Conservation (phyloP, 306 rosid species). For the Corylus avellana region DNA sequence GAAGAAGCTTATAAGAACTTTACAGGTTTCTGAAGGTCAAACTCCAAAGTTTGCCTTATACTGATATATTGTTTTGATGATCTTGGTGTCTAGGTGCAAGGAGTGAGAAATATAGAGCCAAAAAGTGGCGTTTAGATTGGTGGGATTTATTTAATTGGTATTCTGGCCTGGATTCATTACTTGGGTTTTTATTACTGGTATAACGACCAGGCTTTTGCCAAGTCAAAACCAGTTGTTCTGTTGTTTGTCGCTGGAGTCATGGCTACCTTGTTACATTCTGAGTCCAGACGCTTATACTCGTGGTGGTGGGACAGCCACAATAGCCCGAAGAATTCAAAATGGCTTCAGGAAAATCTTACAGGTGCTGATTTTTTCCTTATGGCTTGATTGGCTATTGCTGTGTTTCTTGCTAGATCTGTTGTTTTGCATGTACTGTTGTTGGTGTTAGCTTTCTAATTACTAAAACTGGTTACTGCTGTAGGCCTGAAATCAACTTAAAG, state of each 20-base stretch:
- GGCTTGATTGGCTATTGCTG: constrained; percentile 5
- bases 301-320: constrained; percentile 99
- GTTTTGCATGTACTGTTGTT: not conserved
- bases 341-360: constrained; percentile 98
- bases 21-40: constrained; percentile 11
- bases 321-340: constrained; percentile 93
- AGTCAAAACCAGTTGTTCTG: constrained; percentile 59
- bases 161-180: constrained; percentile 71
- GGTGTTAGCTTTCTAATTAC: not conserved
- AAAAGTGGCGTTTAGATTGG: constrained; percentile 31
- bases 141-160: constrained; percentile 31
- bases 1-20: constrained; percentile 19
- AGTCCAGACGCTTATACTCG: constrained; percentile 89
- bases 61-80: not conserved
- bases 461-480: not conserved
- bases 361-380: constrained; percentile 46
- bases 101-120: constrained; percentile 22
- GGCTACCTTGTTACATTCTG: constrained; percentile 79
- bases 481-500: not conserved
- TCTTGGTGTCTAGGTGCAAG: constrained; percentile 32
- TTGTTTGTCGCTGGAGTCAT: constrained; percentile 67
- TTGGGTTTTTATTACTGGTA: constrained; percentile 35
- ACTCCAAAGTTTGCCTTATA: not conserved
- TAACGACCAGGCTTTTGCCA: constrained; percentile 47
- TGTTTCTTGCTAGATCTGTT: constrained; percentile 11